Conservation (phyloP, 495 filamentous ascomycete species). For the Glarea lozoyensis region DNA sequence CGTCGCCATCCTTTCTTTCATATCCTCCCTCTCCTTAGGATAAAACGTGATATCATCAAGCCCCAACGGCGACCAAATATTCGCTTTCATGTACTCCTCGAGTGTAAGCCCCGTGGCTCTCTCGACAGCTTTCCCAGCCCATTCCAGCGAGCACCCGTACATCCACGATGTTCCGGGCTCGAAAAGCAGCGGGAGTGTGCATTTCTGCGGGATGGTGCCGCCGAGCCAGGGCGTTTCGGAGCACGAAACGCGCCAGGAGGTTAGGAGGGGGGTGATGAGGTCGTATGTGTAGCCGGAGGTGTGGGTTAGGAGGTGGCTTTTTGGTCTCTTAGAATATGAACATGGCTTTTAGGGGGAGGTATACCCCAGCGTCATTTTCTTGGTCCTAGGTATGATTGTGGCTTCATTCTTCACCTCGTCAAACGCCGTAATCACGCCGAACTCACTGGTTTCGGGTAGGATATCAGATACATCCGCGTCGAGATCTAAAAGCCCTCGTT, state of each 20-base stretch:
- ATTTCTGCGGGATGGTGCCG: constrained; percentile 19
- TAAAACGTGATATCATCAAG: constrained; percentile 31
- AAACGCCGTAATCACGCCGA: constrained; percentile 15
- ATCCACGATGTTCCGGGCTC: constrained; percentile 41
- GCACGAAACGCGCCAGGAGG: constrained; percentile 28
- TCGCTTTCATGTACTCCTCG: constrained; percentile 33
- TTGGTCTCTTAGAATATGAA: too few species aligned
- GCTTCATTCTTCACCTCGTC: constrained; percentile 18
- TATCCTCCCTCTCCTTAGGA: constrained; percentile 30
- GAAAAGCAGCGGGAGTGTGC: constrained; percentile 31
- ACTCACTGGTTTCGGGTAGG: constrained; percentile 20
- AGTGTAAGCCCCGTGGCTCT: constrained; percentile 20
- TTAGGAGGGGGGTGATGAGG: constrained; percentile 26
- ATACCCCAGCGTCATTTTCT: constrained; percentile 33
- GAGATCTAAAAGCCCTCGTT: constrained; percentile 36
- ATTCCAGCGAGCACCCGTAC: constrained; percentile 38
- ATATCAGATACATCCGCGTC: constrained; percentile 8
- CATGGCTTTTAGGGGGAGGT: too few species aligned
- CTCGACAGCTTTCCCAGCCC: constrained; percentile 28
- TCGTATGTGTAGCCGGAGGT: constrained; percentile 39
- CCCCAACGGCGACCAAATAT: constrained; percentile 27
- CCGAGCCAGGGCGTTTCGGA: constrained; percentile 17
- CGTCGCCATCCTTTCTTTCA: constrained; percentile 27
- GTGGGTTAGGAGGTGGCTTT: constrained; percentile 8
- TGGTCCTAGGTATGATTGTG: constrained; percentile 18